Evolutionary conservation across 106 monocot species (phyloP), one percentile per base, ranked within the genome.

Genomic region (Allium cepa): DNA sequence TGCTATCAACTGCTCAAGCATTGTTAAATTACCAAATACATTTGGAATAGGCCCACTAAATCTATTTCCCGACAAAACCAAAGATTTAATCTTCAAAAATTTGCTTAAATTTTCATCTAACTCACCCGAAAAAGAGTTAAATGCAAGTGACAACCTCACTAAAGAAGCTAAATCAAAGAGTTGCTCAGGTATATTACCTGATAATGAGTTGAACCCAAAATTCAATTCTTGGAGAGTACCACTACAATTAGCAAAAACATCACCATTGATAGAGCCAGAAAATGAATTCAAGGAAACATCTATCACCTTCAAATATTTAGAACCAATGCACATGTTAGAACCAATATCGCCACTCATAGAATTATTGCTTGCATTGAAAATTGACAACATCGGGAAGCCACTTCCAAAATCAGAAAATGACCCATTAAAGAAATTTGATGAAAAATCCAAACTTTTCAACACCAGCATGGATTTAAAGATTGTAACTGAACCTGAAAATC

Each of bases 341-440:
- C 61, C 56, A 48, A 86, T 46, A 3, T 63, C 10, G 9, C 90
- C 90, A 15, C 59, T 50, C 47, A 85, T 64, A 4, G 79, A 80
- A 53, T 90, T 90, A 78, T 86, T 83, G 73, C 85, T 85, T 52
- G 71, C 59, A 55, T 90, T 83, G 70, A 85, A 73, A 13, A 66
- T 22, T 12, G 57, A 26, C 47, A 89, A 60, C 52, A 48, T 69
- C 17, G 73, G 50, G 60, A 77, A 46, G 8, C 13, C n/a, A 8
- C 15, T 17, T 3, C 48, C 48, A 16, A 81, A 49, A 46, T 71
- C 65, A 11, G 58, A 22, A 7, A 81, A 73, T 1, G 84, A 63
- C 46, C 77, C 85, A 18, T 74, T 72, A 75, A 89, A 80, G 47
- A 15, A 74, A 65, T 90, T 90, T 59, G 83, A 80, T 46, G 85